Evolutionary conservation across 2,329 filamentous ascomycete genomes (phyloP).

Genomic region (Thelonectria olida): DNA sequence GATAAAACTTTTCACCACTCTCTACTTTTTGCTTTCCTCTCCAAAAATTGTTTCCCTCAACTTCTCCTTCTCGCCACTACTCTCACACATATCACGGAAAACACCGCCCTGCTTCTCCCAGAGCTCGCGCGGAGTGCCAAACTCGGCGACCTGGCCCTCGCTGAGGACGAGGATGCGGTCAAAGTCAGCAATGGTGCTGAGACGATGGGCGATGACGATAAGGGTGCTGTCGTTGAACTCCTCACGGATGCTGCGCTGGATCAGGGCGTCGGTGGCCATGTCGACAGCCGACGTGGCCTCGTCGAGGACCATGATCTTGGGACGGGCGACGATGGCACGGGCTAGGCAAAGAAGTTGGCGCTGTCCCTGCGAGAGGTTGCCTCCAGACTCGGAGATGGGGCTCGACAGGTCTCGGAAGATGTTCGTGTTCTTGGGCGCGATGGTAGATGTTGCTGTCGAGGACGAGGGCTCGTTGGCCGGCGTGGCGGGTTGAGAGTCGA

Average conservation of each 20-base stretch:
- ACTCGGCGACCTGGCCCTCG: slow-evolving; percentile 74
- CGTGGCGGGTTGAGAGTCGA: slow-evolving; percentile 53
- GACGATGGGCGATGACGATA: slow-evolving; percentile 78
- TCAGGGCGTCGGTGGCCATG: slow-evolving; percentile 78
- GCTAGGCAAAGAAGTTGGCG: slow-evolving; percentile 80
- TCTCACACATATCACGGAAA: slow-evolving; percentile 71
- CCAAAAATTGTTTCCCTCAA: slow-evolving; percentile 57
- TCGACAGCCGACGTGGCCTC: slow-evolving; percentile 84
- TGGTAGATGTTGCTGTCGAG: slow-evolving; percentile 43
- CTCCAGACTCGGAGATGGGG: slow-evolving; percentile 74
- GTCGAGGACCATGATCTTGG: slow-evolving; percentile 82
- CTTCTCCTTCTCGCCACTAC: slow-evolving; percentile 67
- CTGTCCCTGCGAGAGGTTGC: slow-evolving; percentile 80
- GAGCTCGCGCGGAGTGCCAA: slow-evolving; percentile 70
- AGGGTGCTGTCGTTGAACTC: slow-evolving; percentile 76
- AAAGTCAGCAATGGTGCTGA: slow-evolving; percentile 81
- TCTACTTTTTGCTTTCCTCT: slow-evolving; percentile 7
- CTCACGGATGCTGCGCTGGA: slow-evolving; percentile 77
- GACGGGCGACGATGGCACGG: slow-evolving; percentile 75
- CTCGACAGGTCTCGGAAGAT: slow-evolving; percentile 71
- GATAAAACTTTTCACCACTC: background rate
- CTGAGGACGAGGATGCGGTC: slow-evolving; percentile 77
- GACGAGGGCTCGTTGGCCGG: slow-evolving; percentile 51
- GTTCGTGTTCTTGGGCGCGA: slow-evolving; percentile 65
- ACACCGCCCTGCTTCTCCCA: slow-evolving; percentile 62